Base-by-base conservation (phyloP, 306 rosid genomes). In the Sechiopsis laciniata region DNA sequence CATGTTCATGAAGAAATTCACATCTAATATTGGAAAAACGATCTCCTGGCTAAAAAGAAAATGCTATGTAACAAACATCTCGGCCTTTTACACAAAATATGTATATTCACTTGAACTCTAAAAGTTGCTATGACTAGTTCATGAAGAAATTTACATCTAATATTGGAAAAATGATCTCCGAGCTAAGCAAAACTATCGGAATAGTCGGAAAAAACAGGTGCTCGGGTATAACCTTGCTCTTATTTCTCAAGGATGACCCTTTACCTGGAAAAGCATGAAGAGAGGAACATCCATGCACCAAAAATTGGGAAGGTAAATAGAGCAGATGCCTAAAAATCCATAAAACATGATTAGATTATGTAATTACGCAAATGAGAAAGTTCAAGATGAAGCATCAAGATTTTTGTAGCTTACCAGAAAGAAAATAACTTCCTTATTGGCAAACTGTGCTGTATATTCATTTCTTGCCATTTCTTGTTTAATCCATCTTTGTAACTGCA, bases 401-500 rank as follows among this genome's bases (percentile, higher is more conserved):
- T 37, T 68, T 29, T 40, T 8, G 64, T 71, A 53, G 74, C 85
- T 65, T 76, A 93, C 98, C 98, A 90, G 55, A 68, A 90, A 72
- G 85, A 93, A 93, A 19, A 93, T 82, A 45, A 90, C 73, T 80
- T 90, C 97, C 68, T 73, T 82, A 74, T 90, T 83, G 62, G 82
- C 96, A 66, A 88, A 84, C 65, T 82, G 60, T 40, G 94, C 81
- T 0, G 89, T 86, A 60, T 84, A 80, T 75, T 83, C 86, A 83
- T 83, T 80, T 81, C 79, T 86, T 82, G 82, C 87, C 97, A 93
- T 78, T 82, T 79, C 76, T 73, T 78, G 78, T 80, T 82, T 90
- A 75, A 88, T 84, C 79, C 83, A 71, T 76, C 83, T 86, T 85
- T 93, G 97, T 74, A 93, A 86, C 97, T 88, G 83, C 85, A 82